Percentiles rank a stretch among this genome's conserved stretches.
phyloP scores from a whole-genome alignment of 208 protist genomes.

The Novymonas esmeraldas region DNA sequence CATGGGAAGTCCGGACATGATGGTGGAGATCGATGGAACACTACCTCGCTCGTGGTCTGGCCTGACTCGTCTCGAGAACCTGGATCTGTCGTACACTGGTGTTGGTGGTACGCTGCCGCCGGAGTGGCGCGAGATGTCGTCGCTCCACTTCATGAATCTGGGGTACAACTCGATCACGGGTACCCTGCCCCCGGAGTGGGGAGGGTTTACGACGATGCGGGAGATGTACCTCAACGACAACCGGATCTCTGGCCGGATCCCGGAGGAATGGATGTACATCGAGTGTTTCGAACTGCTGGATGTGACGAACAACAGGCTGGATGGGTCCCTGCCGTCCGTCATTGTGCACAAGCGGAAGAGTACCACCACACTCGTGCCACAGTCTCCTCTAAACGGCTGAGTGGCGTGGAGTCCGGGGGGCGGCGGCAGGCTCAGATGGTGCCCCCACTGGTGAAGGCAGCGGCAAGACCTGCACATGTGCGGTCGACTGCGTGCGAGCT shows the following conservation, averaged over 20 bases:
- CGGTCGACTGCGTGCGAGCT: too few species aligned
- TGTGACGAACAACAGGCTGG: constrained; percentile 5
- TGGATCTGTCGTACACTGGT: not conserved
- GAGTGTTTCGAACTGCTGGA: not conserved
- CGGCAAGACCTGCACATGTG: too few species aligned
- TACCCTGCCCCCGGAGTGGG: constrained; percentile 7
- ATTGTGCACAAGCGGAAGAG: too few species aligned
- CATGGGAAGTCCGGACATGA: not conserved
- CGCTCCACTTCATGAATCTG: not conserved
- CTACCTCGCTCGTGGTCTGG: not conserved
- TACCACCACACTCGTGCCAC: too few species aligned
- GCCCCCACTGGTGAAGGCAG: too few species aligned
- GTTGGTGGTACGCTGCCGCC: constrained; percentile 6
- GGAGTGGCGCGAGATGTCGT: not conserved
- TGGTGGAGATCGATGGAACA: not conserved
- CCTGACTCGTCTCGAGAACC: not conserved
- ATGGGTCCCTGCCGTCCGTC: not conserved
- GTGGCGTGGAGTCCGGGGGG: too few species aligned
- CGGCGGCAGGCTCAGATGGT: too few species aligned
- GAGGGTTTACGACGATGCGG: not conserved
- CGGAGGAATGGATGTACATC: not conserved
- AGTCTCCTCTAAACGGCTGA: too few species aligned
- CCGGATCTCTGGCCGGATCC: not conserved
- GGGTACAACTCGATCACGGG: constrained; percentile 7
- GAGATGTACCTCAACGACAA: constrained; percentile 12